Percentiles rank a stretch among this genome's conserved stretches.
These are phyloP conservation scores for Mortierella hygrophila DNA, from an alignment of 192 early-diverging fungal species.

Conservation along the genomic window DNA sequence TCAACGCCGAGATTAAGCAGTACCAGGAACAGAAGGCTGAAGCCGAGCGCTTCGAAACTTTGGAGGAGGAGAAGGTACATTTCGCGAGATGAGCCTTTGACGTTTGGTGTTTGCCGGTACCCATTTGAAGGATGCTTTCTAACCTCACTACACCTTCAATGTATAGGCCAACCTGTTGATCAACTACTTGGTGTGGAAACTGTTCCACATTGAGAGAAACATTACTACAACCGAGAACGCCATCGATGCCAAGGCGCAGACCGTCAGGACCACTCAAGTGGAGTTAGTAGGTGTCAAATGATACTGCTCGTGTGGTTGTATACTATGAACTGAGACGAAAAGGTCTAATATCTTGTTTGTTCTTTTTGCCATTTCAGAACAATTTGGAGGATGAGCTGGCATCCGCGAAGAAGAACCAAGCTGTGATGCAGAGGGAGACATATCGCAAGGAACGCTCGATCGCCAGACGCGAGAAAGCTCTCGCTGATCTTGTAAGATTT, in stretches of 20 bases:
- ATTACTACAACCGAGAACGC: slow-evolving; percentile 70
- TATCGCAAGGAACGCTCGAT: slow-evolving; percentile 81
- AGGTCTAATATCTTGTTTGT: background rate
- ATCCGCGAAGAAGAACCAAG: slow-evolving; percentile 79
- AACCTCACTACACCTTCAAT: slow-evolving; percentile 2
- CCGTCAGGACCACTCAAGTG: slow-evolving; percentile 49
- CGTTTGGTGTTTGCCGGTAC: no score
- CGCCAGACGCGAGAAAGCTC: slow-evolving; percentile 76
- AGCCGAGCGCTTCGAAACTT: slow-evolving; percentile 82
- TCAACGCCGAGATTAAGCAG: slow-evolving; percentile 93
- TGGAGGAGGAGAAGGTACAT: slow-evolving; percentile 69
- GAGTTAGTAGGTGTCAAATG: slow-evolving; percentile 56
- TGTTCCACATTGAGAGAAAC: slow-evolving; percentile 88
- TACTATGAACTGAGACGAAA: background rate
- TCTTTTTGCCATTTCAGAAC: slow-evolving; percentile 25
- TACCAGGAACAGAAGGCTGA: slow-evolving; percentile 94
- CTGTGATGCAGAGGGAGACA: slow-evolving; percentile 77
- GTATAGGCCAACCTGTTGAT: slow-evolving; percentile 71
- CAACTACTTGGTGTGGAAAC: slow-evolving; percentile 88
- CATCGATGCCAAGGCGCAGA: slow-evolving; percentile 68
- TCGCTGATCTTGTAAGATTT: slow-evolving; percentile 71
- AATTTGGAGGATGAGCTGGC: slow-evolving; percentile 68
- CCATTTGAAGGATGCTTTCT: background rate
- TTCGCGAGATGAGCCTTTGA: background rate
- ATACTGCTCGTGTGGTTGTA: background rate